phyloP scores from a whole-genome alignment of 768 basidiomycete genomes.

The Boletus edulis region DNA sequence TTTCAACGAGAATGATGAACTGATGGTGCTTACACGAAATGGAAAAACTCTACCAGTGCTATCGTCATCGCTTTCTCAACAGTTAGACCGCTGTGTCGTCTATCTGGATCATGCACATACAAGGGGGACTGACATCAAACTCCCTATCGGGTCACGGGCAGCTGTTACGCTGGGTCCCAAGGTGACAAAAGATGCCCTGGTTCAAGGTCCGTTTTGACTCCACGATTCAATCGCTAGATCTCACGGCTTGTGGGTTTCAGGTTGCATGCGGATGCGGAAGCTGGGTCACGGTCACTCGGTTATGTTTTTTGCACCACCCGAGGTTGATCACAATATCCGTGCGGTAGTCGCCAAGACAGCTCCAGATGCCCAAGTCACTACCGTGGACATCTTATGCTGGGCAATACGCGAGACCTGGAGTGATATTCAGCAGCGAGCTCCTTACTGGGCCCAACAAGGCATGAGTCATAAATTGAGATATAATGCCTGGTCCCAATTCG shows the following conservation, averaged over 20 bases:
- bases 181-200: conserved; percentile 33
- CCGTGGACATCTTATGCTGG: conserved; percentile 41
- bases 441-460: conserved; percentile 24
- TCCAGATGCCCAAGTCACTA: neutral
- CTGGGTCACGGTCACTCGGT: conserved; percentile 46
- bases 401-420: conserved; percentile 41
- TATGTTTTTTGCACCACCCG: conserved; percentile 42
- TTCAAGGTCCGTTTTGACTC: conserved; percentile 28
- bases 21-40: conserved; percentile 23
- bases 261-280: conserved; percentile 52
- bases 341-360: conserved; percentile 7
- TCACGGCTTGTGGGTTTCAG: conserved; percentile 16
- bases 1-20: conserved; percentile 28
- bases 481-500: conserved; percentile 13
- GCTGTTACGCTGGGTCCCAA: conserved; percentile 36
- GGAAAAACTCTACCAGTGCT: conserved; percentile 18
- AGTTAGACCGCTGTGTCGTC: conserved; percentile 29
- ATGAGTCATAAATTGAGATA: conserved; percentile 6
- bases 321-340: conserved; percentile 38
- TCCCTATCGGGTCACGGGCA: conserved; percentile 30
- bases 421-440: neutral
- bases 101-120: conserved; percentile 40
- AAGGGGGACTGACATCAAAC: conserved; percentile 36
- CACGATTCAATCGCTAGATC: neutral
- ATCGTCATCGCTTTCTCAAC: conserved; percentile 28